Percentiles rank a stretch among this genome's conserved stretches.
Evolutionary conservation across 73 alveolate species (phyloP).

Genomic region (Paramecium pentaurelia): DNA sequence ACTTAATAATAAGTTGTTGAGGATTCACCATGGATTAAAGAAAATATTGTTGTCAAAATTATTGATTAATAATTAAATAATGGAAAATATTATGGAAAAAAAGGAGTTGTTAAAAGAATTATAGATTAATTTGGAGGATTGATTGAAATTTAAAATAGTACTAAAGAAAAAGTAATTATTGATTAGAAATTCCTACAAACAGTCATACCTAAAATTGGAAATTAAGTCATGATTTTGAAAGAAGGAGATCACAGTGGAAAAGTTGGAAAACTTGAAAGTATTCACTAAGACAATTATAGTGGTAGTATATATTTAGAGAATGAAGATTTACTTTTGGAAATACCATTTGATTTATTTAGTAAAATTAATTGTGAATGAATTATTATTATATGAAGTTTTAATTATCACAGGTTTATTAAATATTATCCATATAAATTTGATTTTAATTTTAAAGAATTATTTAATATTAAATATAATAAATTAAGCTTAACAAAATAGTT

Average conservation of each 20-base stretch:
- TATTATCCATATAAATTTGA: not conserved
- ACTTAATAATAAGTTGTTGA: not conserved
- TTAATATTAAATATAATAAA: no score
- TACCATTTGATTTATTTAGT: not conserved
- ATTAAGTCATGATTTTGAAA: not conserved
- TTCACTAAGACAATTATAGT: slow-evolving; percentile 41
- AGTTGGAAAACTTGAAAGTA: slow-evolving; percentile 19
- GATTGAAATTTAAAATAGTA: not conserved
- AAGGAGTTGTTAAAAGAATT: not conserved
- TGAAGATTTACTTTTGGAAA: not conserved
- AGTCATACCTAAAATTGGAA: not conserved
- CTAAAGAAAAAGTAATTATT: not conserved
- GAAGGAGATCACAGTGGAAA: not conserved
- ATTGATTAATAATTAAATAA: not conserved
- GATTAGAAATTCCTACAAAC: slow-evolving; percentile 3
- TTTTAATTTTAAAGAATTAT: no score
- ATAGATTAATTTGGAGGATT: not conserved
- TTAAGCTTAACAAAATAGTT: not conserved
- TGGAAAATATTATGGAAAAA: slow-evolving; percentile 31
- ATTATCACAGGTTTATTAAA: not conserved
- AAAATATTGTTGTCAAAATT: slow-evolving; percentile 18
- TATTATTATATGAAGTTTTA: not conserved
- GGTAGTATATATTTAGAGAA: slow-evolving; percentile 40
- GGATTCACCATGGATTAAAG: not conserved
- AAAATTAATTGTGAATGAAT: slow-evolving; percentile 23